phyloP scores from a whole-genome alignment of 192 early-diverging fungal species.

The Coemansia sp. region DNA sequence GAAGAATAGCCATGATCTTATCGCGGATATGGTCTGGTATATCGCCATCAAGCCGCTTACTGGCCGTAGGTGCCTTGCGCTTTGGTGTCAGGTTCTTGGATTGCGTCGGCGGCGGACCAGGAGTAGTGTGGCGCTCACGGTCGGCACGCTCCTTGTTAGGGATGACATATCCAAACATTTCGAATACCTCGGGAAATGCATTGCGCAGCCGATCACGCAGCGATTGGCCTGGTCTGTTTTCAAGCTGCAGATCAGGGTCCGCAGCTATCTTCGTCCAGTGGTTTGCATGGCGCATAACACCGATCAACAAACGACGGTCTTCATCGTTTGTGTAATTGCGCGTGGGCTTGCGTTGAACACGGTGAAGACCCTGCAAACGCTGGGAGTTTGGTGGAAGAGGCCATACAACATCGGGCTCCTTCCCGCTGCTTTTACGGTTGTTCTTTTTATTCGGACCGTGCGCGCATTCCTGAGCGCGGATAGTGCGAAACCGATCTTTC shows the following conservation, averaged over 20 bases:
- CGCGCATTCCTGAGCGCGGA: conserved; percentile 52
- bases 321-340: conserved; percentile 54
- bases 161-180: conserved; percentile 53
- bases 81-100: conserved; percentile 10
- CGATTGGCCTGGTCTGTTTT: conserved; percentile 50
- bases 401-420: conserved; percentile 55
- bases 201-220: conserved; percentile 54
- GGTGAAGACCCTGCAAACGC: conserved; percentile 49
- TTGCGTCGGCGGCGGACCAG: conserved; percentile 1
- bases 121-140: conserved; percentile 25
- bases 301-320: conserved; percentile 45
- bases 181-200: conserved; percentile 54
- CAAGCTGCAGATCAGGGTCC: conserved; percentile 45
- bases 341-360: conserved; percentile 55
- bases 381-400: conserved; percentile 53
- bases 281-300: conserved; percentile 48
- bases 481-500: conserved; percentile 55
- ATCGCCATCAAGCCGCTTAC: conserved; percentile 49
- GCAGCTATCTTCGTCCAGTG: conserved; percentile 55
- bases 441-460: conserved; percentile 33
- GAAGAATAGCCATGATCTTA: conserved; percentile 35
- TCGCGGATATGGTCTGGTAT: conserved; percentile 38
- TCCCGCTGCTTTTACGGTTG: conserved; percentile 23
- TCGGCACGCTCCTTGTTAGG: conserved; percentile 55
- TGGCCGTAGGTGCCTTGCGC: conserved; percentile 48